Conservation (phyloP, 441 rosid species). For the California macrophylla region DNA sequence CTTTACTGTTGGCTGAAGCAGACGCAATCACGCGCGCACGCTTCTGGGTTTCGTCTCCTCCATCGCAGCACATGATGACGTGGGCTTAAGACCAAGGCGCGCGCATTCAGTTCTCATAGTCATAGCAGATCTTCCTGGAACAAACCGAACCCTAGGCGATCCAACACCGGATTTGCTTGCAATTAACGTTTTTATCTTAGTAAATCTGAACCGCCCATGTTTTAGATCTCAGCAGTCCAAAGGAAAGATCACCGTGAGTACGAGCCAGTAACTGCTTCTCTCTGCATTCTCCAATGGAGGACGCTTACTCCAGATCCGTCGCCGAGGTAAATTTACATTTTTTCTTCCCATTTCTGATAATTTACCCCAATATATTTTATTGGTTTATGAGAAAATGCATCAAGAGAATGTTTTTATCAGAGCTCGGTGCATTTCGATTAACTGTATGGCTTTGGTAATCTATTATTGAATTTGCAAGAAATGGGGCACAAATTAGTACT, state of each 20-base stretch:
- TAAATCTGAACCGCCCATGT: neutral
- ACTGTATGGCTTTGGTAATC: neutral
- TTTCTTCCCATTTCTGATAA: neutral
- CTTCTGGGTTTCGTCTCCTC: neutral
- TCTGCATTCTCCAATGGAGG: constrained; percentile 48
- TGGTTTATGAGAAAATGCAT: neutral
- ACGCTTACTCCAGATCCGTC: constrained; percentile 89
- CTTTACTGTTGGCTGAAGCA: constrained; percentile 5
- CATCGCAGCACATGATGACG: neutral
- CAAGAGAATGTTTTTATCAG: neutral
- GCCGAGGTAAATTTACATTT: constrained; percentile 44
- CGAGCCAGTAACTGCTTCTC: neutral
- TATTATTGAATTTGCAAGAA: neutral
- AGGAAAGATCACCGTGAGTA: neutral
- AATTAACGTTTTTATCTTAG: neutral
- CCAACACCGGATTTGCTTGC: neutral
- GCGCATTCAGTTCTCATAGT: too few relatives aligned
- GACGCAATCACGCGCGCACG: neutral
- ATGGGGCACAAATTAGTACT: neutral
- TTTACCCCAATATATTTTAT: neutral
- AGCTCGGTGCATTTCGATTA: neutral
- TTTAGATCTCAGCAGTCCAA: neutral
- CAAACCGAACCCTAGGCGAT: neutral
- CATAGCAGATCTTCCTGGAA: neutral
- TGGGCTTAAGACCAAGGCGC: neutral